phyloP scores from a whole-genome alignment of 1,139 yeast species.

The Yamadazyma triangularis region DNA sequence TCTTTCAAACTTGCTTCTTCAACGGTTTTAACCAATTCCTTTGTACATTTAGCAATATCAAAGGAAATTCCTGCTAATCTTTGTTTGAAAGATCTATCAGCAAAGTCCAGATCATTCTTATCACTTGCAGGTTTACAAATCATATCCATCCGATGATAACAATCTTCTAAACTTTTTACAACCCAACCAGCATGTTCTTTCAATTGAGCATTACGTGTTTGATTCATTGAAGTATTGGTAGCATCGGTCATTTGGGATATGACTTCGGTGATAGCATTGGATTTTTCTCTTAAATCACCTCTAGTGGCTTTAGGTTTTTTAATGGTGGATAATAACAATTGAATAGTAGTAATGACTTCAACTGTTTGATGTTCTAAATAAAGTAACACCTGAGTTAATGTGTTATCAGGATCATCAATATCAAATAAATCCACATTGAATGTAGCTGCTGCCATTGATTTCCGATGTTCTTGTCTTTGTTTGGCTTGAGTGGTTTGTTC shows the following conservation, averaged over 20 bases:
- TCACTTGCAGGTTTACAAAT: slow-evolving; percentile 49
- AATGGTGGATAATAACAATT: slow-evolving; percentile 69
- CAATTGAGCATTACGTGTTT: slow-evolving; percentile 74
- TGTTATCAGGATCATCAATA: slow-evolving; percentile 80
- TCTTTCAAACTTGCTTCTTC: slow-evolving; percentile 89
- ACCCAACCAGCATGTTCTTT: slow-evolving; percentile 93
- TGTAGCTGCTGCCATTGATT: slow-evolving; percentile 50
- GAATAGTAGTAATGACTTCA: slow-evolving; percentile 86
- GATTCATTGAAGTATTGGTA: slow-evolving; percentile 83
- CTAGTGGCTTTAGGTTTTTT: slow-evolving; percentile 74
- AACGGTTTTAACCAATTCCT: slow-evolving; percentile 90
- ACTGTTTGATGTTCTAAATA: slow-evolving; percentile 94
- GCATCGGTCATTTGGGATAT: slow-evolving; percentile 89
- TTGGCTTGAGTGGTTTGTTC: slow-evolving; percentile 31
- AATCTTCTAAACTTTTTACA: slow-evolving; percentile 79
- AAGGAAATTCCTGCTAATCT: slow-evolving; percentile 93
- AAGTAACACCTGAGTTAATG: slow-evolving; percentile 75
- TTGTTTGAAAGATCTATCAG: slow-evolving; percentile 88
- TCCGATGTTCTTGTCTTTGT: slow-evolving; percentile 45
- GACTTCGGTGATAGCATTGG: slow-evolving; percentile 68
- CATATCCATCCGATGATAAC: slow-evolving; percentile 72
- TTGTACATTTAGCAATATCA: slow-evolving; percentile 94
- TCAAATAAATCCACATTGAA: slow-evolving; percentile 74
- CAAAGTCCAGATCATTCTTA: slow-evolving; percentile 58
- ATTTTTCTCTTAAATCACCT: slow-evolving; percentile 68